Percentiles rank a stretch among this genome's conserved stretches.
phyloP scores from a whole-genome alignment of 306 rosid species.

The Aeschynomene evenia region DNA sequence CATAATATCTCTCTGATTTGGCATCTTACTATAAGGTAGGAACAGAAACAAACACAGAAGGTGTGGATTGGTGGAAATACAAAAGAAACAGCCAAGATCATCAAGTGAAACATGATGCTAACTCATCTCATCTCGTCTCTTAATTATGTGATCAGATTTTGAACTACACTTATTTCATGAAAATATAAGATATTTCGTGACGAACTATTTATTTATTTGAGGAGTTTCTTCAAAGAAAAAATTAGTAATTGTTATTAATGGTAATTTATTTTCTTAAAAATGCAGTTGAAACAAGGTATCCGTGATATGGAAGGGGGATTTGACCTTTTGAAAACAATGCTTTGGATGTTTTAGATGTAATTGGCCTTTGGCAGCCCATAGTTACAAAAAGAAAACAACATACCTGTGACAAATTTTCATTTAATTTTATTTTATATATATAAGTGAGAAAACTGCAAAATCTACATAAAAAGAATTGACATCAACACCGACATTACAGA shows the following conservation, averaged over 20 bases:
- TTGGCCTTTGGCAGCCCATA: slow-evolving; percentile 36
- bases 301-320: slow-evolving; percentile 31
- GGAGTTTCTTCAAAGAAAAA: no score
- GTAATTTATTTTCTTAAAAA: no score
- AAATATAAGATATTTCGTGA: no score
- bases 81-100: no score
- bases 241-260: no score
- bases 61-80: slow-evolving; percentile 8
- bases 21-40: slow-evolving; percentile 5
- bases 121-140: no score
- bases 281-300: slow-evolving; percentile 21
- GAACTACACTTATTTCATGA: no score
- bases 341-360: neutral
- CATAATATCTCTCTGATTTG: slow-evolving; percentile 38
- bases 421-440: no score
- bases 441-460: slow-evolving; percentile 9
- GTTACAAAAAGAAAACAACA: slow-evolving; percentile 33
- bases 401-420: slow-evolving; percentile 19
- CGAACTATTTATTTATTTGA: no score
- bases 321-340: slow-evolving; percentile 20
- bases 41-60: slow-evolving; percentile 23
- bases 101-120: no score
- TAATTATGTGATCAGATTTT: no score
- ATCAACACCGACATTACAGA: neutral
- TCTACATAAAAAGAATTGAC: neutral